phyloP scores from a whole-genome alignment of 2,329 filamentous ascomycete genomes.

The Fusarium coffeatum region DNA sequence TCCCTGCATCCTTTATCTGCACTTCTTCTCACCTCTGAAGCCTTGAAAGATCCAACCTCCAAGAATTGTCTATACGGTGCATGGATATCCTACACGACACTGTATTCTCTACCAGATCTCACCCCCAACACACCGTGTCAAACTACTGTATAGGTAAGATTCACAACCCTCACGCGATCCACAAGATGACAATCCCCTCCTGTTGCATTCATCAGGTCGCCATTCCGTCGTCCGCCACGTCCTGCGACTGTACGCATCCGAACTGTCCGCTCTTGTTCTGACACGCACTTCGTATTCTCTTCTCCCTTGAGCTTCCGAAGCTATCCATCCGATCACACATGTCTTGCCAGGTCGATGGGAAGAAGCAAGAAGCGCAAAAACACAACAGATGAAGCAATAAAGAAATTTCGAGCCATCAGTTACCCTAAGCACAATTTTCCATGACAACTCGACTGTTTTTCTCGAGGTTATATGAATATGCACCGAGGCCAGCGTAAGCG shows the following conservation, averaged over 20 bases:
- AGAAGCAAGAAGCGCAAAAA: background rate
- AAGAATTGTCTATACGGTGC: constrained; percentile 48
- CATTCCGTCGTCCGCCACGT: constrained; percentile 41
- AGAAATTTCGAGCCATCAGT: background rate
- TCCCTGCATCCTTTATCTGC: constrained; percentile 46
- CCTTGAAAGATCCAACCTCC: constrained; percentile 40
- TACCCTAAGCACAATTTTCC: background rate
- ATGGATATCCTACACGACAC: constrained; percentile 34
- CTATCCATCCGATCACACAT: constrained; percentile 11
- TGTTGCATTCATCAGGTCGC: constrained; percentile 39
- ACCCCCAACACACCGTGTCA: constrained; percentile 17
- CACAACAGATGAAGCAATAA: constrained; percentile 3
- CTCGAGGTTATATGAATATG: constrained; percentile 11
- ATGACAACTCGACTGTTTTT: background rate
- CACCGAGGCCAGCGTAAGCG: constrained; percentile 12
- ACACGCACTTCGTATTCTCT: constrained; percentile 24
- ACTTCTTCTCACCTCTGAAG: constrained; percentile 35
- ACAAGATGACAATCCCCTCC: constrained; percentile 45
- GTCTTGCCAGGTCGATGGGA: background rate
- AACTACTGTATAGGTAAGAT: constrained; percentile 46
- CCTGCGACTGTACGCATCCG: constrained; percentile 33
- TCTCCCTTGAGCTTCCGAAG: constrained; percentile 9
- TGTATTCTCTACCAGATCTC: constrained; percentile 1
- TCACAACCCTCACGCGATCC: constrained; percentile 42
- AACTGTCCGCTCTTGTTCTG: constrained; percentile 19